A percentile compares a stretch with the other conserved stretches of the same genome.
Evolutionary conservation across 371 early-diverging fungal genomes (phyloP).

Genomic region (Apophysomyces ossiformis): DNA sequence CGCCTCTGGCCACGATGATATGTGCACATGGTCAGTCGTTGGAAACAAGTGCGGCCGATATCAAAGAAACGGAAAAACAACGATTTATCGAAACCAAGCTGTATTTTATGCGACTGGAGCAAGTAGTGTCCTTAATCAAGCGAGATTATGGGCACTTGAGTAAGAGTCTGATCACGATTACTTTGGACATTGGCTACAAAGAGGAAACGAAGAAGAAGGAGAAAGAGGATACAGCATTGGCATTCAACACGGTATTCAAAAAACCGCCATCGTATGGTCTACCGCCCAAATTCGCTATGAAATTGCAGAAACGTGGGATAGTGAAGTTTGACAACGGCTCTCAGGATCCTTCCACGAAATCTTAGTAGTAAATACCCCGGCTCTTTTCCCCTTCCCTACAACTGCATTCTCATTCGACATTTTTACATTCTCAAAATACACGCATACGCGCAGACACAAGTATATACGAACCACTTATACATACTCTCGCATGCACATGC

Average conservation of each 20-base stretch:
- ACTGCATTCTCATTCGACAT: background rate
- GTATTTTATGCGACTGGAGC: constrained; percentile 70
- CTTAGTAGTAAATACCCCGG: background rate
- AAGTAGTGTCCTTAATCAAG: constrained; percentile 64
- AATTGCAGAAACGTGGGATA: constrained; percentile 43
- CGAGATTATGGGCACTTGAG: constrained; percentile 66
- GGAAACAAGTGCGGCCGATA: constrained; percentile 39
- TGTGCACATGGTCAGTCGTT: constrained; percentile 34
- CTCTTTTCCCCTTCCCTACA: background rate
- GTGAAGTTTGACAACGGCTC: constrained; percentile 9
- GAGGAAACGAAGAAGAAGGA: constrained; percentile 17
- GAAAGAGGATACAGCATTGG: constrained; percentile 3
- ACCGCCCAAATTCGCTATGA: constrained; percentile 61
- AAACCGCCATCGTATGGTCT: constrained; percentile 39
- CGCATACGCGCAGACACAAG: constrained; percentile 11
- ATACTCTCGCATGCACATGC: constrained; percentile 6
- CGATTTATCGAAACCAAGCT: constrained; percentile 60
- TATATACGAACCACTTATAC: constrained; percentile 7
- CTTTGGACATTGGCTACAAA: constrained; percentile 67
- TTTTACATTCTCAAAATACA: constrained; percentile 6
- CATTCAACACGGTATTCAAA: constrained; percentile 9
- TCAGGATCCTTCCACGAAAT: background rate
- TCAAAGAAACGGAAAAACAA: constrained; percentile 59
- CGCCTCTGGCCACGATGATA: constrained; percentile 70
- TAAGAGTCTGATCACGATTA: constrained; percentile 69